Base-by-base conservation (phyloP, 306 rosid species). In the Sesbania bispinosa region DNA sequence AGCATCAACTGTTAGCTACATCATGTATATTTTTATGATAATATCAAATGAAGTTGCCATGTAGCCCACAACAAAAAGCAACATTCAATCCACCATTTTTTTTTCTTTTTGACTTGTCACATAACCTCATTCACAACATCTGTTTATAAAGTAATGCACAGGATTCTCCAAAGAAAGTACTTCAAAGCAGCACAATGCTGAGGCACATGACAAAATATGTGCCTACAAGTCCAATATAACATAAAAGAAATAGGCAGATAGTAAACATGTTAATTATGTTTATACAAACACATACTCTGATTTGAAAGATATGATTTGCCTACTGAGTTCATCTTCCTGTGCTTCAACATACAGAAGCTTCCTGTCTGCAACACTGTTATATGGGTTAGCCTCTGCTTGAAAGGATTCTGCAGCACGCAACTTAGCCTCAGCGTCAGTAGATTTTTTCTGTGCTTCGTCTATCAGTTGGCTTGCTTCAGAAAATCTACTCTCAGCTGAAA, bases 321-420 rank as follows among this genome's bases (percentile, higher is more conserved):
- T 85, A 70, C 91, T 85, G 43, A 95, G 96, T 64, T 88, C 92
- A 85, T 95, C 97, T 83, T 91, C 99, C 38, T 96, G 96, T 59
- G 90, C 91, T 82, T 91, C 96, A 69, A 91, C 86, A 81, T 95
- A 96, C 53, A 71, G 92, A 69, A 95, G 82, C 79, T 91, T 91
- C 74, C 99, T 88, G 79, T 95, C 97, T 18, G 99, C 90, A 13
- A 84, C 62, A 74, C 59, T 77, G 60, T 81, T 85, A 82, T 77
- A 95, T 59, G 89, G 82, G 57, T 35, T 77, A 15, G 97, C 88
- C 81, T 95, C 99, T 24, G 68, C 86, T 67, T 88, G 91, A 80
- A 91, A 73, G 58, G 92, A 83, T 82, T 95, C 96, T 2, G 88
- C 93, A 43, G 87, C 80, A 64, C 74, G 89, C 74, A 88, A 52